Evolutionary conservation across 371 early-diverging fungal genomes (phyloP), one percentile per base, ranked within the genome.

Genomic region (Mortierella sp.): DNA sequence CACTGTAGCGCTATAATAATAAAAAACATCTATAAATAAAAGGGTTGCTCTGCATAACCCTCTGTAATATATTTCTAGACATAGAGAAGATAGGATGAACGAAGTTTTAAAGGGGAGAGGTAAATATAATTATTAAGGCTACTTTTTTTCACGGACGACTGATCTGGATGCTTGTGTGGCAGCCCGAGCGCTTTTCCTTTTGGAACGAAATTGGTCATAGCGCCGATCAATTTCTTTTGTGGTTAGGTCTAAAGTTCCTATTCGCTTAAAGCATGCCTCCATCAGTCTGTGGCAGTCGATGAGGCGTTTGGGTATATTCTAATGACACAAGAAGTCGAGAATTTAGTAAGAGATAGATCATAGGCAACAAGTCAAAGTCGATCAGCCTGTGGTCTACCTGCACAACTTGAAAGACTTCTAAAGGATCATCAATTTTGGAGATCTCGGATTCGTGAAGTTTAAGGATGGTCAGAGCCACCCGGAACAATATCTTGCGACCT

Each of bases 391-490:
- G 45, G 0, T 23, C 67, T 83, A 89, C 87, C 83, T 90, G 90
- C 10, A 91, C 86, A 3, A 87, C 68, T 47, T 88, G 90, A 67
- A 92, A 91, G 47, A 88, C 85, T 60, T 91, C 93, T 56, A 91
- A 72, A 2, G 92, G 87, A 66, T 94, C 94, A 43, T 88, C 84
- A 17, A 89, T 76, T 29, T 84, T 76, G 58, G 85, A 72, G 28
- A 94, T 90, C 35, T 87, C 84, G 19, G 86, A 77, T 63, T 95
- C 93, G 75, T 93, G 92, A 62, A 93, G 76, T 61, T 91, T 88
- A 57, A 96, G 86, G 37, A 96, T 87, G 6, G 95, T 91, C 13
- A 96, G 84, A 6, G 94, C 93, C 8, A 95, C 89, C 3, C 95
- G 89, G 76, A 93, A 92, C 22, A 95, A 70, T 9, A 93, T 90